A percentile compares a stretch with the other conserved stretches of the same genome.
These are phyloP conservation scores for Beauveria rudraprayagi DNA, from an alignment of 2,329 filamentous ascomycete species.

Conservation along the genomic window DNA sequence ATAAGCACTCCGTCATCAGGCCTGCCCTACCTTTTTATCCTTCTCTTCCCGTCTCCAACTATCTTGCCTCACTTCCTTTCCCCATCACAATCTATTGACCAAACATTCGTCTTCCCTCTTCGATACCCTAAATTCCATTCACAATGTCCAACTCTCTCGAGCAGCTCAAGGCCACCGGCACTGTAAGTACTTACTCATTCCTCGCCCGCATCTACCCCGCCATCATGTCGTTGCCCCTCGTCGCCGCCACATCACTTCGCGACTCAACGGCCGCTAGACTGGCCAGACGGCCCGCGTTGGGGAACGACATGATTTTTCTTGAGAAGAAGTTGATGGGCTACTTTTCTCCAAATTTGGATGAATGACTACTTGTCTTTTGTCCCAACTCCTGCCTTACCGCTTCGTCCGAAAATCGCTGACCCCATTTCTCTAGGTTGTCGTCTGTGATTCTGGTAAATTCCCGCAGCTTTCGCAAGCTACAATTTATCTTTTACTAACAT, in stretches of 20 bases:
- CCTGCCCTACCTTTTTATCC: slow-evolving; percentile 1
- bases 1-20: slow-evolving; percentile 8
- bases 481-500: slow-evolving; percentile 18
- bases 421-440: slow-evolving; percentile 59
- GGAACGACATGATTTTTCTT: neutral
- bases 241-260: neutral
- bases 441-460: slow-evolving; percentile 85
- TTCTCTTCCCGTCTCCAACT: slow-evolving; percentile 9
- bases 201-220: slow-evolving; percentile 17
- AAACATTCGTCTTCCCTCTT: neutral
- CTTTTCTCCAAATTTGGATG: neutral
- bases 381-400: neutral
- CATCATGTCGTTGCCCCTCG: slow-evolving; percentile 15
- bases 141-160: slow-evolving; percentile 78
- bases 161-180: slow-evolving; percentile 86
- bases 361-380: neutral
- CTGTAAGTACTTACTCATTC: slow-evolving; percentile 51
- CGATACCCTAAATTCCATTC: neutral
- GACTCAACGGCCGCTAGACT: neutral
- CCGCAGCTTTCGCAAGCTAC: slow-evolving; percentile 19
- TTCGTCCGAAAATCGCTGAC: neutral
- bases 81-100: slow-evolving; percentile 3
- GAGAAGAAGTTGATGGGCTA: neutral
- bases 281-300: neutral
- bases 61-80: neutral